Evolutionary conservation across 1,284 basidiomycete genomes (phyloP), one percentile per base, ranked within the genome.

Genomic region (Schizophyllum commune): DNA sequence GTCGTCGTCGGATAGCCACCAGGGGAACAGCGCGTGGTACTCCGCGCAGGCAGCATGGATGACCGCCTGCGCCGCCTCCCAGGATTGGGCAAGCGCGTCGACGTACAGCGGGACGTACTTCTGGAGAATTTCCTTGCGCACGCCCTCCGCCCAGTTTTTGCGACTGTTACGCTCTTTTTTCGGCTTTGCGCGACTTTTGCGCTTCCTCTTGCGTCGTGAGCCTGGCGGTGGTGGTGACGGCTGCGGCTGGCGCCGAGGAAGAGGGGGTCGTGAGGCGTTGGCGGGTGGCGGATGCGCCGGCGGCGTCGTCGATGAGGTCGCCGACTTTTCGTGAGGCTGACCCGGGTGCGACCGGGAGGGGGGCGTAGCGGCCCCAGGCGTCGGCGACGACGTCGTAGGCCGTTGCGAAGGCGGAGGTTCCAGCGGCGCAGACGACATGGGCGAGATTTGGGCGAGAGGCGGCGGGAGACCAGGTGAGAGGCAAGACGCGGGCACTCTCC

Each of bases 21-120:
- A 63, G 1, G 51, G 17, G n/a, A 62, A 58, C 5, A 20, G n/a
- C 1, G 60, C 57, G 52, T 61, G 56, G 55, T 59, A 61, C 32
- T 61, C 56, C 11, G 27, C 32, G 39, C 62, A 59, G 34, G 58
- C 53, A 13, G 17, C 6, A 5, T 15, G 21, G 22, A 55, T 1
- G n/a, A 56, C 57, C 17, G 58, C 53, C 7, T 53, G 59, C 33
- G 58, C 62, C 1, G 55, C 32, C 2, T 56, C 33, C 52, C 53
- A 53, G 2, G 39, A 11, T 11, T 39, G 3, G 2, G 32, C 60
- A 4, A 57, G 27, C 51, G 51, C 59, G 34, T 61, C 58, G n/a
- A 20, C 52, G 47, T 58, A 60, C 2, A 22, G 11, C n/a, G 11
- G 20, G 15, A 55, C 21, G 32, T 58, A 51, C 1, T 34, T 21